phyloP scores from a whole-genome alignment of 1,284 basidiomycete genomes.

The Apiotrichum siamense region DNA sequence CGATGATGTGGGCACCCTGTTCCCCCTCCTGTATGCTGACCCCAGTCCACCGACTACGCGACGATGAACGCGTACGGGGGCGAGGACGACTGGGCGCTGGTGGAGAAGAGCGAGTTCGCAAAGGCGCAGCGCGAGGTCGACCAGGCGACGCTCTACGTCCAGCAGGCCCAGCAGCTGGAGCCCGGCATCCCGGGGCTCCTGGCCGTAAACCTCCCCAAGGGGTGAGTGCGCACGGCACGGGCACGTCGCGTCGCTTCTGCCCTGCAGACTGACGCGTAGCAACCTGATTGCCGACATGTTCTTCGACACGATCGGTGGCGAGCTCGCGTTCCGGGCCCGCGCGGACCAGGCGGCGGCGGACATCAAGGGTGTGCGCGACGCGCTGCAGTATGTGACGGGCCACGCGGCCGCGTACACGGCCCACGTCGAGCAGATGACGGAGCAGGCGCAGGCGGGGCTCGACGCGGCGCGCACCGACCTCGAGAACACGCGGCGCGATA shows the following conservation, averaged over 20 bases:
- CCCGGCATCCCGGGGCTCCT: slow-evolving; percentile 13
- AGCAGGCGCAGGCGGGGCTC: not conserved
- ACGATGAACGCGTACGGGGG: slow-evolving; percentile 6
- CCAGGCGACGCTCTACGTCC: slow-evolving; percentile 18
- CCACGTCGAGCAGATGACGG: not conserved
- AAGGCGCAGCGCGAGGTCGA: slow-evolving; percentile 21
- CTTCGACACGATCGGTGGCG: slow-evolving; percentile 26
- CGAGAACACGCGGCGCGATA: slow-evolving; percentile 4
- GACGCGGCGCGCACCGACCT: slow-evolving; percentile 6
- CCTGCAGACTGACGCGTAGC: not conserved
- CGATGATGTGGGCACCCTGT: not conserved
- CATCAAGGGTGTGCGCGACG: not conserved
- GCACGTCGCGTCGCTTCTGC: too few relatives aligned
- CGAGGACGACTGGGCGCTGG: slow-evolving; percentile 1
- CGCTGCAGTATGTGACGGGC: not conserved
- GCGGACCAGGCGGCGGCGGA: slow-evolving; percentile 6
- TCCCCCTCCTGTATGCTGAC: not conserved
- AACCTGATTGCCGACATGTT: slow-evolving; percentile 22
- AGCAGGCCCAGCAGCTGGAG: slow-evolving; percentile 21
- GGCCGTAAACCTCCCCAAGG: slow-evolving; percentile 14
- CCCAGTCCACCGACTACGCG: not conserved
- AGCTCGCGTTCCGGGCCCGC: slow-evolving; percentile 21
- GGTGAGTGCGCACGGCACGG: slow-evolving; percentile 7
- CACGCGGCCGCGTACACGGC: slow-evolving; percentile 2
- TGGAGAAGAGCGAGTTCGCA: slow-evolving; percentile 12